Conservation (phyloP, 306 rosid genomes). For the Cucurbita pepo region DNA sequence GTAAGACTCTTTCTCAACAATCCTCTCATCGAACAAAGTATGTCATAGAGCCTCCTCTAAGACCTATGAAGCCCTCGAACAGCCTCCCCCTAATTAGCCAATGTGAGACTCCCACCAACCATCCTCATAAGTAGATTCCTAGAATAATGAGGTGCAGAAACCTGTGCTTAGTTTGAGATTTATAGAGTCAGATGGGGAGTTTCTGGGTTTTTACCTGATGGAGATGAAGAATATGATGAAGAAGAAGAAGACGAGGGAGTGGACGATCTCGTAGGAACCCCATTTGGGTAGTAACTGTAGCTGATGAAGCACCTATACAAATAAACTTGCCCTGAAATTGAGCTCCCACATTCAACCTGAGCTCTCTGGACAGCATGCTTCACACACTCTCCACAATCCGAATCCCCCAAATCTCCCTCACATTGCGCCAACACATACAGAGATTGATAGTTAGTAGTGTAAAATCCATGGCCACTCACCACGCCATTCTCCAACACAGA, state of each 20-base stretch:
- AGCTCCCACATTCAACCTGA: slow-evolving; percentile 74
- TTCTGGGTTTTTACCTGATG: background rate
- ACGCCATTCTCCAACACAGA: slow-evolving; percentile 68
- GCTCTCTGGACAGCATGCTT: slow-evolving; percentile 66
- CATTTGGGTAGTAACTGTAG: slow-evolving; percentile 73
- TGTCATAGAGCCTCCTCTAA: too few species aligned
- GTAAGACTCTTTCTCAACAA: too few species aligned
- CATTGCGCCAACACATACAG: slow-evolving; percentile 79
- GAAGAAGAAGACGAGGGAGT: slow-evolving; percentile 23
- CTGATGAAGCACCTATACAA: slow-evolving; percentile 76
- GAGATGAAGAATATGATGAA: slow-evolving; percentile 20
- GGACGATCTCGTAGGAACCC: slow-evolving; percentile 66
- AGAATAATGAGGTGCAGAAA: background rate
- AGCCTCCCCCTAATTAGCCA: too few species aligned
- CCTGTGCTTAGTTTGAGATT: background rate
- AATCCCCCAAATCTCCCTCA: slow-evolving; percentile 80
- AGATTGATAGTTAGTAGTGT: slow-evolving; percentile 52
- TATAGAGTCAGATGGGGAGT: background rate
- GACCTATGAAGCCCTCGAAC: too few species aligned
- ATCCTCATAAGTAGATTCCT: too few species aligned
- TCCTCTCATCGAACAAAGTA: too few species aligned
- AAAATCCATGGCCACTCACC: slow-evolving; percentile 63
- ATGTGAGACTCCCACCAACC: too few species aligned
- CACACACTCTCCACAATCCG: slow-evolving; percentile 74
- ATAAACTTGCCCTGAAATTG: slow-evolving; percentile 75